Evolutionary conservation across 305 asterid species (phyloP), one percentile per base, ranked within the genome.

Genomic region (Rubia tinctorum): DNA sequence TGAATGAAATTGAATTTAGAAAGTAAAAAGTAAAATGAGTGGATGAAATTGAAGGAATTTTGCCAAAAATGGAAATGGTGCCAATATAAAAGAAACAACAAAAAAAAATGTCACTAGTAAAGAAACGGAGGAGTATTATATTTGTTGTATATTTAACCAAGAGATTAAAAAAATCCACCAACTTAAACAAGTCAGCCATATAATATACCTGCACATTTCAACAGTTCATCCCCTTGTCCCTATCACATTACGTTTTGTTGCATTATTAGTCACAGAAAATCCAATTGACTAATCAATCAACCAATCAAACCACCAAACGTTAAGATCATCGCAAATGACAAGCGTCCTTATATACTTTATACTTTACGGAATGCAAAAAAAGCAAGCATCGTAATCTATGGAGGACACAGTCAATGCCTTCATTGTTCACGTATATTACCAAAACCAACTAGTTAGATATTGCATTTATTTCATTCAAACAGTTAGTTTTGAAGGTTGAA

Each of bases 341-440:
- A 58, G n/a, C 63, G 10, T 6, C 34, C 30, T 58, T 58, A n/a
- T n/a, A n/a, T n/a, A n/a, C n/a, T n/a, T 55, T 23, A 2, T 10
- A 60, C 37, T 22, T 23, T 67, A 8, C 14, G 12, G 47, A 56
- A 67, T 7, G 14, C 9, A 66, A 30, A 44, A 40, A 71, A 49
- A 11, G 55, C 23, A 79, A 74, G 17, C 82, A 68, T 77, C 53
- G 82, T 64, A 42, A 79, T 77, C 47, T 66, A 77, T 79, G 87
- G 73, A 75, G 20, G 89, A 84, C 87, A 79, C 58, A 7, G 87
- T 81, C 91, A 87, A 89, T 79, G 72, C 17, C 40, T 44, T 63
- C 17, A 10, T 39, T 15, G 5, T 23, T 43, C 15, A 65, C 20
- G 11, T 18, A n/a, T 40, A 34, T 13, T 17, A 40, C 8, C 7